phyloP scores from a whole-genome alignment of 2,329 filamentous ascomycete species.

The Monosporascus sp. region DNA sequence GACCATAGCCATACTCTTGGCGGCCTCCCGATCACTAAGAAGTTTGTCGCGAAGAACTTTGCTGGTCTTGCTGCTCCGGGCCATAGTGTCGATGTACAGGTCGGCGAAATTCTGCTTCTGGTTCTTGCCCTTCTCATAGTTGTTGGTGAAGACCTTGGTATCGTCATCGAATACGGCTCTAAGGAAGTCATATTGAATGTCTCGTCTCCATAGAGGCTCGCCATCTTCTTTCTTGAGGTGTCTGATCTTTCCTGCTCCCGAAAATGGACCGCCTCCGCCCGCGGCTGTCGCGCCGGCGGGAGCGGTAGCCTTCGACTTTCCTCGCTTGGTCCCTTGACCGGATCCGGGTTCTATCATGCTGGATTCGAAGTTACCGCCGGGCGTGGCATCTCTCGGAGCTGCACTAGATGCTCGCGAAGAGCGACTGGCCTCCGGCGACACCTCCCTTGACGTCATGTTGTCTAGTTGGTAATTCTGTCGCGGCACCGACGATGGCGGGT shows the following conservation, averaged over 20 bases:
- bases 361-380: slow-evolving; percentile 18
- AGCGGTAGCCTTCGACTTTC: slow-evolving; percentile 18
- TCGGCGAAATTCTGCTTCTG: slow-evolving; percentile 82
- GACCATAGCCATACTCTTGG: slow-evolving; percentile 99
- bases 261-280: slow-evolving; percentile 11
- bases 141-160: slow-evolving; percentile 74
- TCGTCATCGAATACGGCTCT: slow-evolving; percentile 74
- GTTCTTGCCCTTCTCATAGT: slow-evolving; percentile 60
- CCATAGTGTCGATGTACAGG: slow-evolving; percentile 98
- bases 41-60: slow-evolving; percentile 97
- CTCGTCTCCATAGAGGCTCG: slow-evolving; percentile 78
- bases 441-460: slow-evolving; percentile 23
- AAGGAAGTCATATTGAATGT: slow-evolving; percentile 86
- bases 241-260: slow-evolving; percentile 61
- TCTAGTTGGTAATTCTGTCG: not conserved
- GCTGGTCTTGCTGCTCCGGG: slow-evolving; percentile 96
- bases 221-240: slow-evolving; percentile 87
- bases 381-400: slow-evolving; percentile 13
- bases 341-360: slow-evolving; percentile 20
- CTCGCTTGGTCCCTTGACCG: slow-evolving; percentile 17
- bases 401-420: slow-evolving; percentile 23
- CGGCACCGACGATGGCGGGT: not conserved
- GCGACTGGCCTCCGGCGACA: slow-evolving; percentile 14
- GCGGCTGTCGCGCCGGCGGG: slow-evolving; percentile 5
- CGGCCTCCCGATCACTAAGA: slow-evolving; percentile 82